These are phyloP conservation scores for Geotrichum australiense DNA, from an alignment of 1,139 yeast genomes.

Conservation along the genomic window DNA sequence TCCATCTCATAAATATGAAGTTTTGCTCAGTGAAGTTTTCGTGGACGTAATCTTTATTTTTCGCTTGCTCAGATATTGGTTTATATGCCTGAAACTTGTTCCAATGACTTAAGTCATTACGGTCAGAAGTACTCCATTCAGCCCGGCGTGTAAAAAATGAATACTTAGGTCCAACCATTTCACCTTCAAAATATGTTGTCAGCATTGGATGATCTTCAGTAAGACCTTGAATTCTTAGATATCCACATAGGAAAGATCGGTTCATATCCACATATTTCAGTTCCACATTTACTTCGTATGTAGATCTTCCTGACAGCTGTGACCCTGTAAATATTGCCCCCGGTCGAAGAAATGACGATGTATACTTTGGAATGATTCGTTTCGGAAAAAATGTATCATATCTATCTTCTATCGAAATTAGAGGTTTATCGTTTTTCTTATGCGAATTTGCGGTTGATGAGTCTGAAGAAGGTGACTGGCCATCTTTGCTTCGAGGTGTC, in stretches of 20 bases:
- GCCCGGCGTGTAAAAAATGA: slow-evolving; percentile 43
- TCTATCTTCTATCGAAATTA: slow-evolving; percentile 18
- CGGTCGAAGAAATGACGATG: slow-evolving; percentile 42
- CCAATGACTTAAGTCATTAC: slow-evolving; percentile 84
- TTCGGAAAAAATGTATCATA: slow-evolving; percentile 16
- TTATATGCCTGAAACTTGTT: slow-evolving; percentile 61
- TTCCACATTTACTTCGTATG: slow-evolving; percentile 66
- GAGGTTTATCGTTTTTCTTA: too few relatives aligned
- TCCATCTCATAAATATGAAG: slow-evolving; percentile 87
- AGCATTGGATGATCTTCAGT: slow-evolving; percentile 72
- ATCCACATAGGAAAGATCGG: slow-evolving; percentile 63
- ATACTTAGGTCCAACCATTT: slow-evolving; percentile 59
- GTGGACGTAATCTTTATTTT: slow-evolving; percentile 30
- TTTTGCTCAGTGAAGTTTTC: slow-evolving; percentile 36
- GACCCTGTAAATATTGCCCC: slow-evolving; percentile 61
- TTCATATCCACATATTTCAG: slow-evolving; percentile 61
- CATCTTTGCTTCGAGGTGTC: too few relatives aligned
- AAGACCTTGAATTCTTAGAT: slow-evolving; percentile 70
- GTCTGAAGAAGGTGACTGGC: too few relatives aligned
- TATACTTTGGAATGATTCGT: slow-evolving; percentile 17
- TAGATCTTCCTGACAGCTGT: slow-evolving; percentile 64
- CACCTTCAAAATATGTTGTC: slow-evolving; percentile 82
- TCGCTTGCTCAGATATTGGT: slow-evolving; percentile 31
- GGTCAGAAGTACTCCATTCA: slow-evolving; percentile 56
- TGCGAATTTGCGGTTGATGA: too few relatives aligned